phyloP scores from a whole-genome alignment of 139 green algal species.

The Mesotaenium endlicherianum region DNA sequence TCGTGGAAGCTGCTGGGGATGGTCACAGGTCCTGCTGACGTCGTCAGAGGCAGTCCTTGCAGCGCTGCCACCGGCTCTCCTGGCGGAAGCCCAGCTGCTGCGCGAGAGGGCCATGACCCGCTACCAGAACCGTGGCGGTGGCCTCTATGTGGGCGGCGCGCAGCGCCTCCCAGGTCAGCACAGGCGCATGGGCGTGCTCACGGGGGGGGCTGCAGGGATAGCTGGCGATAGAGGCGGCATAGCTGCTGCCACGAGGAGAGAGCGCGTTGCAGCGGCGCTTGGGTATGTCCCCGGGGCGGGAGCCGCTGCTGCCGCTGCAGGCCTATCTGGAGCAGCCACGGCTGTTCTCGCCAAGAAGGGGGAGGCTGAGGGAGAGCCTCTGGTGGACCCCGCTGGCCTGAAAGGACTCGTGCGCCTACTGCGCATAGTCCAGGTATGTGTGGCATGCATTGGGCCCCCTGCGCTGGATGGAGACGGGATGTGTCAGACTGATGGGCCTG shows the following conservation, averaged over 20 bases:
- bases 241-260: slow-evolving; percentile 30
- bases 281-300: too few relatives aligned
- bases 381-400: slow-evolving; percentile 71
- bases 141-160: neutral
- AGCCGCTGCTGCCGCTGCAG: neutral
- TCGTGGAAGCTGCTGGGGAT: too few relatives aligned
- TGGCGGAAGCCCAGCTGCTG: slow-evolving; percentile 75
- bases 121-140: slow-evolving; percentile 13
- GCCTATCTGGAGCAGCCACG: neutral
- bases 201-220: neutral
- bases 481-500: too few relatives aligned
- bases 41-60: slow-evolving; percentile 73
- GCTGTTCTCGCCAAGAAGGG: slow-evolving; percentile 3
- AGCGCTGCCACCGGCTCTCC: slow-evolving; percentile 73
- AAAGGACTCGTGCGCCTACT: slow-evolving; percentile 69
- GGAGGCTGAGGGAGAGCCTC: slow-evolving; percentile 53
- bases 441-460: too few relatives aligned
- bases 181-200: too few relatives aligned
- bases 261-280: slow-evolving; percentile 44
- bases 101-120: slow-evolving; percentile 54
- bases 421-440: slow-evolving; percentile 49
- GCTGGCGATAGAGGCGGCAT: neutral
- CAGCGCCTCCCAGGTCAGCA: neutral
- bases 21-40: slow-evolving; percentile 55
- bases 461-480: too few relatives aligned